These are phyloP conservation scores for Ophiostoma sp. DNA, from an alignment of 2,329 filamentous ascomycete genomes.

Conservation along the genomic window DNA sequence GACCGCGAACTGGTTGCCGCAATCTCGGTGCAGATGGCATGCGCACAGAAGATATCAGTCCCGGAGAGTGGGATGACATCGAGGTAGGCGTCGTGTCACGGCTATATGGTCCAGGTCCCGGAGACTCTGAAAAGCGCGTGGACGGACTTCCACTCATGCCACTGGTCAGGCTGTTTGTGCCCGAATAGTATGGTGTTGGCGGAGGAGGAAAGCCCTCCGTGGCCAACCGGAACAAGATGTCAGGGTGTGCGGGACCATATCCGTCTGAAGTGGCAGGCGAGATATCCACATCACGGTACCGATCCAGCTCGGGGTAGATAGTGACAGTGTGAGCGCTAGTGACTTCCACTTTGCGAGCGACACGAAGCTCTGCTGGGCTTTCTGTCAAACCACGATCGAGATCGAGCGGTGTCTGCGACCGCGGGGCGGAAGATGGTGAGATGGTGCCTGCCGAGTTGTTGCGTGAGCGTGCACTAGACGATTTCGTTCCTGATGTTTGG, in stretches of 20 bases:
- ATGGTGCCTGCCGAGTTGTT: slow-evolving; percentile 42
- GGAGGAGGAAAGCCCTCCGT: slow-evolving; percentile 64
- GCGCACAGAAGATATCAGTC: slow-evolving; percentile 53
- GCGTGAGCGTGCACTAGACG: slow-evolving; percentile 45
- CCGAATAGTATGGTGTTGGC: slow-evolving; percentile 65
- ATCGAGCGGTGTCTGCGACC: slow-evolving; percentile 42
- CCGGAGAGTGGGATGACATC: slow-evolving; percentile 72
- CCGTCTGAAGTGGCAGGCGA: slow-evolving; percentile 35
- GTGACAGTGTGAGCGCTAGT: slow-evolving; percentile 45
- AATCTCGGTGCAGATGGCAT: slow-evolving; percentile 46
- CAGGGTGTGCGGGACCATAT: slow-evolving; percentile 40
- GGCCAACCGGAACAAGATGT: slow-evolving; percentile 57
- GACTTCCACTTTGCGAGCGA: slow-evolving; percentile 46
- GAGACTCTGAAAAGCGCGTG: slow-evolving; percentile 72
- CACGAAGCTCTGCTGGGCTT: slow-evolving; percentile 47
- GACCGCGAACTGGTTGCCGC: slow-evolving; percentile 57
- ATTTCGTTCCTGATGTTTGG: slow-evolving; percentile 46
- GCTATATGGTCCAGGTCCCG: slow-evolving; percentile 68
- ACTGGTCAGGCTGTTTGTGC: slow-evolving; percentile 56
- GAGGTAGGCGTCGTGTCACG: slow-evolving; percentile 78
- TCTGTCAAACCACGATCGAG: slow-evolving; percentile 46
- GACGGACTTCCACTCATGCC: slow-evolving; percentile 70
- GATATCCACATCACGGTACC: slow-evolving; percentile 54
- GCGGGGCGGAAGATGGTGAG: slow-evolving; percentile 47
- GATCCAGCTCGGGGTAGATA: slow-evolving; percentile 62